Conservation (phyloP, 306 rosid genomes). For the Fagus sylvatica region DNA sequence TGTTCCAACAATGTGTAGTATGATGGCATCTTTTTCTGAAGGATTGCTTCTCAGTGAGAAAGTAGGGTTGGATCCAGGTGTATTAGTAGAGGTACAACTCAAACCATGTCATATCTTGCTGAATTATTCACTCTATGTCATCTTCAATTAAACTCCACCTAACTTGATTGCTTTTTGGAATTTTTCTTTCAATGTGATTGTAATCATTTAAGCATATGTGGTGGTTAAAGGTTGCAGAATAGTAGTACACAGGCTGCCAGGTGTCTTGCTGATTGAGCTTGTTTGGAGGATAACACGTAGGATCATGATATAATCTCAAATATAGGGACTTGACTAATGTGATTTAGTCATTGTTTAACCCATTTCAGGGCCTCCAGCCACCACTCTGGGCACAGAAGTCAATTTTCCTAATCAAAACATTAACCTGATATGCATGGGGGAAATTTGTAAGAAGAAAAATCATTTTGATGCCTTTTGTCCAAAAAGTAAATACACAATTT, state of each 20-base stretch:
- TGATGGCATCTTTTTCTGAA: conserved; percentile 99
- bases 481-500: background rate
- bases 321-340: background rate
- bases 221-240: background rate
- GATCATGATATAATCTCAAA: background rate
- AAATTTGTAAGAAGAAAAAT: background rate
- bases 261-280: background rate
- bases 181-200: background rate
- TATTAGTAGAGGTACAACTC: conserved; percentile 72
- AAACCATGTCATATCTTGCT: conserved; percentile 19
- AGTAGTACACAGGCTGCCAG: background rate
- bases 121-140: background rate
- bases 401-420: background rate
- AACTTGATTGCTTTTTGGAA: background rate
- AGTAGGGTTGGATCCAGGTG: conserved; percentile 84
- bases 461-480: background rate
- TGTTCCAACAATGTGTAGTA: conserved; percentile 47
- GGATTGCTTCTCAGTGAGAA: conserved; percentile 87
- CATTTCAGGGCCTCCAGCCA: background rate
- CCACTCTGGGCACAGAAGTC: background rate
- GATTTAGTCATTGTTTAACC: background rate
- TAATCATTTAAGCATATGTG: background rate
- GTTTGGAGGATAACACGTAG: background rate
- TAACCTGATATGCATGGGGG: background rate
- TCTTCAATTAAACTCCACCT: background rate